Evolutionary conservation across 257 asterid species (phyloP).

Genomic region (Nicotiana sylvestris): DNA sequence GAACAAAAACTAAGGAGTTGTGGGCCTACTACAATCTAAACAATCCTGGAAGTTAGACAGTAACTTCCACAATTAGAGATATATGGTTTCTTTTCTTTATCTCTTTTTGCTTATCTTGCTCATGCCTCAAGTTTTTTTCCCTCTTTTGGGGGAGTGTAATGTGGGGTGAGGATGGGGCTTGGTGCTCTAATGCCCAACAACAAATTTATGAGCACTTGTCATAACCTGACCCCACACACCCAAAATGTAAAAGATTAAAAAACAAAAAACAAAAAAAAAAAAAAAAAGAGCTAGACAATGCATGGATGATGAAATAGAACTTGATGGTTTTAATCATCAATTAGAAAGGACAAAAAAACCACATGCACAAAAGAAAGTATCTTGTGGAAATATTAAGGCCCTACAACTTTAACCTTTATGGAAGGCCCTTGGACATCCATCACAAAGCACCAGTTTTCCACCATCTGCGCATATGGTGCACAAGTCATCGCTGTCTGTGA

Average conservation of each 20-base stretch:
- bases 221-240: neutral
- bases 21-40: neutral
- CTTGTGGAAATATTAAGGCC: neutral
- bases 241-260: neutral
- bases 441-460: slow-evolving; percentile 95
- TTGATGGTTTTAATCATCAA: neutral
- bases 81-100: neutral
- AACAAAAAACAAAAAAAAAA: neutral
- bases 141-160: neutral
- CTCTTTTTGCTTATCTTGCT: neutral
- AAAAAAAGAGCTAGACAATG: neutral
- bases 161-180: neutral
- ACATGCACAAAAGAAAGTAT: slow-evolving; percentile 4
- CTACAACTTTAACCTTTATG: slow-evolving; percentile 70
- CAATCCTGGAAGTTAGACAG: neutral
- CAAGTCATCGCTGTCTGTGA: slow-evolving; percentile 76
- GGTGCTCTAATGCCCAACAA: neutral
- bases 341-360: neutral
- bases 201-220: neutral
- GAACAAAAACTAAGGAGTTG: neutral
- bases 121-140: neutral
- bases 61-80: neutral
- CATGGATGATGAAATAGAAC: neutral
- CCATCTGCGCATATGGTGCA: slow-evolving; percentile 98
- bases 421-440: slow-evolving; percentile 98